Percentiles rank a stretch among this genome's conserved stretches.
phyloP scores from a whole-genome alignment of 2,329 filamentous ascomycete species.

The Pseudogymnoascus sp. region DNA sequence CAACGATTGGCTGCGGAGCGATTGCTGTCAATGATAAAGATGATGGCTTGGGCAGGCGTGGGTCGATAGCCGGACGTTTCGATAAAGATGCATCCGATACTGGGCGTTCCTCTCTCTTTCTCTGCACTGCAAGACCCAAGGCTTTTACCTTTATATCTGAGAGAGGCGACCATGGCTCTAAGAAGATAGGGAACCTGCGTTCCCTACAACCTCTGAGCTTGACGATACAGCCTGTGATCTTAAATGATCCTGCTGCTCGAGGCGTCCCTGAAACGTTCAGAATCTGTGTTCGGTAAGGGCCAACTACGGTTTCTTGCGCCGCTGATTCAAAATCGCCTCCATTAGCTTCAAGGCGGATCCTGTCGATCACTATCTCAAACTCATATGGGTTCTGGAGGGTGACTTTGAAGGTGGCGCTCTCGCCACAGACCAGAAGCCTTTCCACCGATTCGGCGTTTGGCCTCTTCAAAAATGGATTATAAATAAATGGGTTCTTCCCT shows the following conservation, averaged over 20 bases:
- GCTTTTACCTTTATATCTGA: constrained; percentile 68
- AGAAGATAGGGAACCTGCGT: constrained; percentile 77
- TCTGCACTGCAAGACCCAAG: constrained; percentile 53
- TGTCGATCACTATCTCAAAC: constrained; percentile 83
- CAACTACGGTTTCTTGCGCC: constrained; percentile 60
- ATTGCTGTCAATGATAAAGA: constrained; percentile 66
- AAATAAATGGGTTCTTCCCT: constrained; percentile 74
- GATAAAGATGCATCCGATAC: constrained; percentile 26
- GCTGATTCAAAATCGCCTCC: constrained; percentile 65
- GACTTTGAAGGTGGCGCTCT: constrained; percentile 69
- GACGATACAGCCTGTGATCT: constrained; percentile 69
- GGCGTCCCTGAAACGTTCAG: constrained; percentile 65
- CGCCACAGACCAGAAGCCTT: constrained; percentile 68
- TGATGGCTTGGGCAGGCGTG: constrained; percentile 40
- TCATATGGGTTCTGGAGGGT: constrained; percentile 93
- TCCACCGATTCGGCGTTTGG: constrained; percentile 53
- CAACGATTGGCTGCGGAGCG: constrained; percentile 66
- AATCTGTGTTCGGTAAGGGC: constrained; percentile 76
- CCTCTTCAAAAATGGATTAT: constrained; percentile 81
- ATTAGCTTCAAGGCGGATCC: constrained; percentile 65
- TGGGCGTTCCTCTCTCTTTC: constrained; percentile 25
- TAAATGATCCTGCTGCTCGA: constrained; percentile 58
- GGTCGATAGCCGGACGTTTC: constrained; percentile 33
- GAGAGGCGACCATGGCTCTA: constrained; percentile 65
- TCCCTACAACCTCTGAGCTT: constrained; percentile 76